Evolutionary conservation across 2,329 filamentous ascomycete species (phyloP).

Genomic region (Pestalotiopsis sp.): DNA sequence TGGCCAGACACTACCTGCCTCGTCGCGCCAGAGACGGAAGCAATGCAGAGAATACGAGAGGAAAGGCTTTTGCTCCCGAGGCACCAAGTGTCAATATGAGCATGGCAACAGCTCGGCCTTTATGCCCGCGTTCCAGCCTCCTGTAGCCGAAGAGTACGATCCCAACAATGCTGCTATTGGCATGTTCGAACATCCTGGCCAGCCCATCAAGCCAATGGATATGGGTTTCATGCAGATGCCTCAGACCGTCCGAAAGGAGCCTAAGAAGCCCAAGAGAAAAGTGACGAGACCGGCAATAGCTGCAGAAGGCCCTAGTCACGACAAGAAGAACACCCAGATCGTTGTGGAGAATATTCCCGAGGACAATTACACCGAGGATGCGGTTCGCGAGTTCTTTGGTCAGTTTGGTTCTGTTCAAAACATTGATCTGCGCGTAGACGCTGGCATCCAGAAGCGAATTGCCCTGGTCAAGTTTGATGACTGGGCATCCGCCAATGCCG

Average conservation of each 20-base stretch:
- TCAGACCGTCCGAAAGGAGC: constrained; percentile 29
- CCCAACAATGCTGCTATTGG: constrained; percentile 51
- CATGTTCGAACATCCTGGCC: constrained; percentile 12
- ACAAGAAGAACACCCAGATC: constrained; percentile 67
- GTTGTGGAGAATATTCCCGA: constrained; percentile 80
- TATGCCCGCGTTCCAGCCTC: constrained; percentile 34
- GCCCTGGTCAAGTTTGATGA: constrained; percentile 71
- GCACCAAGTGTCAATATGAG: constrained; percentile 69
- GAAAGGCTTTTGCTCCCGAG: constrained; percentile 72
- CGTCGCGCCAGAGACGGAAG: constrained; percentile 39
- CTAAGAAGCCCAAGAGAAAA: constrained; percentile 38
- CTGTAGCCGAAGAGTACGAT: constrained; percentile 57
- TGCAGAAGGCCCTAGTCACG: constrained; percentile 62
- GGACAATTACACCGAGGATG: constrained; percentile 66
- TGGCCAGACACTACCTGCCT: constrained; percentile 19
- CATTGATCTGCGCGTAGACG: constrained; percentile 58
- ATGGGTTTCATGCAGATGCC: constrained; percentile 18
- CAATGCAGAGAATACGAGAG: constrained; percentile 72
- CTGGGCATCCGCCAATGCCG: constrained; percentile 68
- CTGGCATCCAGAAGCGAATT: constrained; percentile 58
- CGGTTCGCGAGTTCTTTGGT: constrained; percentile 69
- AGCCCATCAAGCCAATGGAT: constrained; percentile 11
- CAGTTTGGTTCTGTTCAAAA: constrained; percentile 70
- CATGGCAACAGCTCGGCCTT: constrained; percentile 60
- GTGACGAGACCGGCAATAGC: constrained; percentile 63